Base-by-base conservation (phyloP, 129 eudicot species). In the Centella asiatica region DNA sequence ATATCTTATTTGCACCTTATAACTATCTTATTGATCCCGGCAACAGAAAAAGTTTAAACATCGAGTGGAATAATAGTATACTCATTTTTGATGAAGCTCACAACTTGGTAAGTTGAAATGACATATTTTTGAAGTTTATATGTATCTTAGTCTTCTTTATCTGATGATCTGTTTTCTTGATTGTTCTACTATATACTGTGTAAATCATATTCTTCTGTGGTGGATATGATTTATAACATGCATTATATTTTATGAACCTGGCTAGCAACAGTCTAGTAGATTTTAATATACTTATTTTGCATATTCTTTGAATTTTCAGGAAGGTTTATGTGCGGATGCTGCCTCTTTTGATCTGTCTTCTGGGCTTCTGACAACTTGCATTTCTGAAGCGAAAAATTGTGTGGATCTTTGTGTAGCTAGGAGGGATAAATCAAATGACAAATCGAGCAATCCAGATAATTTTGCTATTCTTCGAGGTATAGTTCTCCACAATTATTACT, bases 71-170 rank as follows among this genome's bases (percentile, higher is more conserved):
- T 7, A 69, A 74, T 61, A 83, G 95, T 66, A 71, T 84, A 65
- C 88, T 92, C 47, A 87, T 92, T 67, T 92, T 92, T 69, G 98
- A 92, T 67, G 98, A 92, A 87, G 98, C 98, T 72, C 98, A 92
- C 74, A 92, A 92, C 84, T 78, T 92, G 78, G 98, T 84, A 79
- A 53, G 69, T 45, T 20, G 39, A 59, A 47, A 57, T 48, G 64
- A 47, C 42, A 47, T 23, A 26, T 37, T 12, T 61, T 4, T 34
- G 45, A 29, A 6, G 17, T 65, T 15, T 26, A 28, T 25, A 18
- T 9, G 20, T 59, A 50, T 25, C 14, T 18, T 42, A 39, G 34
- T 69, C 11, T 5, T 44, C 1, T 1, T 32, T 58, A 25, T 31
- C 23, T 32, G 29, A 20, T 47, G 8, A 27, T 36, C 12, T 17